phyloP scores from a whole-genome alignment of 495 filamentous ascomycete genomes.

The Hypoxylon lienhwacheense region DNA sequence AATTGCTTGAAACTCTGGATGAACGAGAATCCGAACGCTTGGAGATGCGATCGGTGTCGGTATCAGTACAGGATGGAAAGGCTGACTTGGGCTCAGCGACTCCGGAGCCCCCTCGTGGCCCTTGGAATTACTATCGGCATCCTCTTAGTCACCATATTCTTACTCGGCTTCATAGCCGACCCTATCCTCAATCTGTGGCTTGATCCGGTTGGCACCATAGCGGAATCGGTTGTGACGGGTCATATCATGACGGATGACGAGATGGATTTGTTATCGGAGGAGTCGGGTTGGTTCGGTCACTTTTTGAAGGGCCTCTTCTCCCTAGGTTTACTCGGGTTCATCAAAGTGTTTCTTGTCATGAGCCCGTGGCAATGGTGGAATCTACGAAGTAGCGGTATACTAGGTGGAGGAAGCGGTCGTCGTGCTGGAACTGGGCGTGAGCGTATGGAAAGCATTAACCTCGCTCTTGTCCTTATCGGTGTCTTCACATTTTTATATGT shows the following conservation, averaged over 20 bases:
- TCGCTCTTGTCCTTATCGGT: constrained; percentile 76
- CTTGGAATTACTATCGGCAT: constrained; percentile 68
- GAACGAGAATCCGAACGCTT: constrained; percentile 71
- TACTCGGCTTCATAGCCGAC: constrained; percentile 88
- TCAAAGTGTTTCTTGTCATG: constrained; percentile 75
- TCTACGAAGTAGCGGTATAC: constrained; percentile 51
- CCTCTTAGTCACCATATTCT: constrained; percentile 68
- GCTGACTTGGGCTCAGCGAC: constrained; percentile 71
- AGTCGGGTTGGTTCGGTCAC: constrained; percentile 70
- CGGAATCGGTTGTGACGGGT: constrained; percentile 43
- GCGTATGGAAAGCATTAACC: constrained; percentile 71
- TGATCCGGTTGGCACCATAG: constrained; percentile 62
- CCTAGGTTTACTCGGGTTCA: constrained; percentile 80
- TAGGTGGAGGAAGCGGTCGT: constrained; percentile 50
- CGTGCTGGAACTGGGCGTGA: constrained; percentile 68
- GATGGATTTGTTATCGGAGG: constrained; percentile 40
- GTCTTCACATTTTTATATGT: constrained; percentile 81
- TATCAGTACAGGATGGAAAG: constrained; percentile 83
- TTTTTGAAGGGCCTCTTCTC: constrained; percentile 85
- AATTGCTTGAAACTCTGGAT: constrained; percentile 91
- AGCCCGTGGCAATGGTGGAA: constrained; percentile 78
- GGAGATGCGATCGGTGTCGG: constrained; percentile 84
- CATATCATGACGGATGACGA: constrained; percentile 43
- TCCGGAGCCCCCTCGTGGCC: constrained; percentile 68
- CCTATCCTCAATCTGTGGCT: constrained; percentile 88